Evolutionary conservation across 169 alveolate genomes (phyloP).

Genomic region (Cryptosporidium sp.): DNA sequence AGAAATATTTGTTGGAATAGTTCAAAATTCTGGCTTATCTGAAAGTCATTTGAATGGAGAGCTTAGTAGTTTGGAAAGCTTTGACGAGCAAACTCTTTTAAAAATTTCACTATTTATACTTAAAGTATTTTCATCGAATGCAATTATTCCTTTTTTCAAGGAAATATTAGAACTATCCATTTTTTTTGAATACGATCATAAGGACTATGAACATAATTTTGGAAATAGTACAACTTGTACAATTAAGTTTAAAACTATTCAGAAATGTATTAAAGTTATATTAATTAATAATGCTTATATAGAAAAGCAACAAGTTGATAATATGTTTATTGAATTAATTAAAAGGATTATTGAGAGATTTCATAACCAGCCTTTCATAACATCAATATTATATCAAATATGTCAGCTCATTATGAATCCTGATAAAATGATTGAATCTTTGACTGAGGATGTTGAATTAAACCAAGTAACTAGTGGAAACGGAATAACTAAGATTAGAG

Average conservation of each 20-base stretch:
- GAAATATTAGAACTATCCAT: background rate
- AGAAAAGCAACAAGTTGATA: background rate
- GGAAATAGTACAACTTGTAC: background rate
- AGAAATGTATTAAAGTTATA: conserved; percentile 8
- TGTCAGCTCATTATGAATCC: conserved; percentile 11
- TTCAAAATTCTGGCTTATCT: background rate
- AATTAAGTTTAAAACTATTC: conserved; percentile 1
- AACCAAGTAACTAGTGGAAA: background rate
- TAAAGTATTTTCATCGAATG: background rate
- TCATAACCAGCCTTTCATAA: background rate
- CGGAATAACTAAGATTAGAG: background rate
- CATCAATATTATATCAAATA: conserved; percentile 20
- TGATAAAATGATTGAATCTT: background rate
- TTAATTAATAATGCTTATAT: conserved; percentile 28
- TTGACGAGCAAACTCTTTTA: background rate
- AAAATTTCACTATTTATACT: conserved; percentile 9
- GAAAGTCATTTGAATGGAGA: background rate
- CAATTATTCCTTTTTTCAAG: background rate
- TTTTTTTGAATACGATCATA: background rate
- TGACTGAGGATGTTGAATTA: background rate
- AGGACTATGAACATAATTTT: background rate
- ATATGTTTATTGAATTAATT: conserved; percentile 11
- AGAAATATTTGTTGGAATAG: background rate
- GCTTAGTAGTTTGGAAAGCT: background rate
- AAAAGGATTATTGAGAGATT: background rate